These are phyloP conservation scores for Monilinia laxa DNA, from an alignment of 2,329 filamentous ascomycete genomes.

Conservation along the genomic window DNA sequence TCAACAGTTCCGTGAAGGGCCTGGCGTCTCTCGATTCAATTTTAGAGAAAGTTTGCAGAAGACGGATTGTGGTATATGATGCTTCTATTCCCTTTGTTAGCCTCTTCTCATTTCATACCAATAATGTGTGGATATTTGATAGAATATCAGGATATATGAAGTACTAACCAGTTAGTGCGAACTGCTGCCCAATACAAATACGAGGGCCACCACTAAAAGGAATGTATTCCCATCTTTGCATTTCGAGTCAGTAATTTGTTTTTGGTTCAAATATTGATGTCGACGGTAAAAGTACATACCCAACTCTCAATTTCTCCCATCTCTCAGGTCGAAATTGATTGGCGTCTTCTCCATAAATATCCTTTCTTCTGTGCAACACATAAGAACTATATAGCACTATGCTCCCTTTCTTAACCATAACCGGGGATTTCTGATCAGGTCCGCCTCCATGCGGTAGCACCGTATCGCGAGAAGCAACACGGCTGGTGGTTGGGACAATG, in stretches of 20 bases:
- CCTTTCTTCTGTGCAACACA: constrained; percentile 42
- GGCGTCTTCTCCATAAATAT: constrained; percentile 65
- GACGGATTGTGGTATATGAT: constrained; percentile 39
- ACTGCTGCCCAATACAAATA: constrained; percentile 62
- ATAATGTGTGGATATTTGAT: constrained; percentile 28
- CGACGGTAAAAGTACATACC: constrained; percentile 1
- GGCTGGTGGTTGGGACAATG: constrained; percentile 52
- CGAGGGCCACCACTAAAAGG: constrained; percentile 71
- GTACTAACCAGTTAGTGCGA: constrained; percentile 29
- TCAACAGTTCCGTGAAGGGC: constrained; percentile 29
- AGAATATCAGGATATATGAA: constrained; percentile 35
- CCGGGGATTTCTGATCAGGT: constrained; percentile 36
- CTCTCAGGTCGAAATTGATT: constrained; percentile 35
- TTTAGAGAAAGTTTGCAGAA: constrained; percentile 38
- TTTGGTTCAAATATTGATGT: background rate
- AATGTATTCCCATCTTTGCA: constrained; percentile 67
- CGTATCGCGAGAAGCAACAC: constrained; percentile 49
- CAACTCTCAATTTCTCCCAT: constrained; percentile 39
- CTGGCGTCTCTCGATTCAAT: constrained; percentile 35
- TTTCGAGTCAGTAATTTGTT: constrained; percentile 44
- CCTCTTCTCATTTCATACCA: constrained; percentile 36
- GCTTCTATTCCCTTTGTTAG: constrained; percentile 45
- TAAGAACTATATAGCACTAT: constrained; percentile 31
- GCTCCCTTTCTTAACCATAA: constrained; percentile 39
- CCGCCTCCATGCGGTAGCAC: constrained; percentile 43